Percentiles rank a stretch among this genome's conserved stretches.
These are phyloP conservation scores for Suhomyces vadensis DNA, from an alignment of 805 yeast genomes.

Conservation along the genomic window DNA sequence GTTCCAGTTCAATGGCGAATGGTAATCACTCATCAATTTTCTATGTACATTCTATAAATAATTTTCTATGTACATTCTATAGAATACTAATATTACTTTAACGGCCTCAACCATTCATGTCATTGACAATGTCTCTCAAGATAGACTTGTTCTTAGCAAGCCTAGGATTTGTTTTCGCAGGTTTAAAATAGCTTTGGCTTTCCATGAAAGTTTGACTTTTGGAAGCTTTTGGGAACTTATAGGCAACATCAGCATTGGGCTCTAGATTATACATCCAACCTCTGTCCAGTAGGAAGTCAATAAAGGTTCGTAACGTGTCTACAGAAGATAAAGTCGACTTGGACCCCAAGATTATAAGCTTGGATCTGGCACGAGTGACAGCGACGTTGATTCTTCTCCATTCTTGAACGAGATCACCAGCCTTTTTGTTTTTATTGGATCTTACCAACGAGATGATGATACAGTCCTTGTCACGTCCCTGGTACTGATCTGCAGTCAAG, in stretches of 20 bases:
- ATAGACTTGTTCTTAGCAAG: constrained; percentile 24
- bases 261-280: constrained; percentile 69
- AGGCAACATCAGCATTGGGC: constrained; percentile 37
- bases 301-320: constrained; percentile 57
- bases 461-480: constrained; percentile 94
- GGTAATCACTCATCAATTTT: not conserved
- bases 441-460: constrained; percentile 87
- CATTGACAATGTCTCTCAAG: constrained; percentile 32
- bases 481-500: constrained; percentile 92
- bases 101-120: constrained; percentile 23
- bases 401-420: constrained; percentile 81
- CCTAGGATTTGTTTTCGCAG: constrained; percentile 1
- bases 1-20: constrained; percentile 10
- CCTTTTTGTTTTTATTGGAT: constrained; percentile 61
- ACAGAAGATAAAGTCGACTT: constrained; percentile 55
- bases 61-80: no score
- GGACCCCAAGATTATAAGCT: constrained; percentile 83
- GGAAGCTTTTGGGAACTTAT: constrained; percentile 23
- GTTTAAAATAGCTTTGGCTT: not conserved
- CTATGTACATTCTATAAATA: constrained; percentile 3
- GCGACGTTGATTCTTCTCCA: constrained; percentile 95
- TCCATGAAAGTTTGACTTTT: not conserved
- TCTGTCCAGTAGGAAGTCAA: constrained; percentile 53
- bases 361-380: constrained; percentile 84
- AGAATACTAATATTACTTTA: no score